These are phyloP conservation scores for Exophiala sideris DNA, from an alignment of 2,329 filamentous ascomycete genomes.

Conservation along the genomic window DNA sequence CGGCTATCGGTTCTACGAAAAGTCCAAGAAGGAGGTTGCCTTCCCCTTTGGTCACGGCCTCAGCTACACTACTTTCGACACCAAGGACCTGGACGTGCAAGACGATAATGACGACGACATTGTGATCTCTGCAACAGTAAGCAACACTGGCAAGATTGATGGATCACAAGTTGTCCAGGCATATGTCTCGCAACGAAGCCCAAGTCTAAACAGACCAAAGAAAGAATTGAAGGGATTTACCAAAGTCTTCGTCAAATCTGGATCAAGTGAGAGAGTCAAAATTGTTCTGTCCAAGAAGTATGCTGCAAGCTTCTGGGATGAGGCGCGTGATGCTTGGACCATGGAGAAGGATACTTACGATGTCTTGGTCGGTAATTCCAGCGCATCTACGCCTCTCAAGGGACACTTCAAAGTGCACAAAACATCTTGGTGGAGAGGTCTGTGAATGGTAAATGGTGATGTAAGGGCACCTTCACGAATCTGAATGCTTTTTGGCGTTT, in stretches of 20 bases:
- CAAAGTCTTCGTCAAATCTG: constrained; percentile 62
- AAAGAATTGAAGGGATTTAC: constrained; percentile 65
- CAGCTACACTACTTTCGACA: constrained; percentile 68
- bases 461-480: neutral
- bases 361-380: constrained; percentile 57
- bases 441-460: constrained; percentile 39
- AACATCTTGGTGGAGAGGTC: constrained; percentile 65
- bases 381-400: constrained; percentile 41
- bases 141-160: constrained; percentile 53
- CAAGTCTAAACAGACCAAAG: constrained; percentile 53
- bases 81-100: constrained; percentile 49
- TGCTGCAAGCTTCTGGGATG: constrained; percentile 67
- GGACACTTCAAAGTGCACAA: constrained; percentile 56
- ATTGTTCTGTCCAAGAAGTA: constrained; percentile 61
- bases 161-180: constrained; percentile 56
- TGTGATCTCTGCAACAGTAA: constrained; percentile 45
- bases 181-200: constrained; percentile 47
- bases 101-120: constrained; percentile 46
- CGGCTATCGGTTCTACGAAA: constrained; percentile 78
- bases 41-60: constrained; percentile 80
- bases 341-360: constrained; percentile 64
- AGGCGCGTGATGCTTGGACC: constrained; percentile 63
- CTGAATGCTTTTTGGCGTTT: neutral
- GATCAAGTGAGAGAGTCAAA: constrained; percentile 56
- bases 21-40: constrained; percentile 59